Percentiles rank a stretch among this genome's conserved stretches.
Conservation (phyloP, 2,329 filamentous ascomycete genomes). For the Trichoderma asperellum region DNA sequence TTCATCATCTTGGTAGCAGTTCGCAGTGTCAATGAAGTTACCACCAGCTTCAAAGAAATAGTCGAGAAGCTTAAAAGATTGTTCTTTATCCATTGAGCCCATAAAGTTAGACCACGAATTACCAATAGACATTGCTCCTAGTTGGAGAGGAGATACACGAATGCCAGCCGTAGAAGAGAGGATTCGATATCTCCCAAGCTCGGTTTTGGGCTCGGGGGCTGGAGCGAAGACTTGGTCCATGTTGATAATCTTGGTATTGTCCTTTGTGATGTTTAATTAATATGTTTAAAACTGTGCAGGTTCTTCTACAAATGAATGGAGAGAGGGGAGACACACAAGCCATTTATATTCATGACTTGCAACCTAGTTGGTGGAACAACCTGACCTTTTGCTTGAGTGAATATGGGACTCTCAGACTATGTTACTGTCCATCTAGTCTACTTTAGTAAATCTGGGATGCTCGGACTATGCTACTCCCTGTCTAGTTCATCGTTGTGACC, state of each 20-base stretch:
- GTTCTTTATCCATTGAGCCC: slow-evolving; percentile 17
- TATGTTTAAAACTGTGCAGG: neutral
- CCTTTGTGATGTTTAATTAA: neutral
- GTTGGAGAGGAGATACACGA: slow-evolving; percentile 5
- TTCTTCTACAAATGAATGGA: neutral
- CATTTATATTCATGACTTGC: neutral
- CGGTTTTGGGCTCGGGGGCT: slow-evolving; percentile 2
- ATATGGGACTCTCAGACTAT: neutral
- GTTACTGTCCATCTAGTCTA: neutral
- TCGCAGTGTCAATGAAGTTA: slow-evolving; percentile 65
- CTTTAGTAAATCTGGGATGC: neutral
- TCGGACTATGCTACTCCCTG: neutral
- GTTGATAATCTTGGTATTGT: neutral
- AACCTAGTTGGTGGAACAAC: neutral
- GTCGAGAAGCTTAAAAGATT: slow-evolving; percentile 16
- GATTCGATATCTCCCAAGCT: neutral
- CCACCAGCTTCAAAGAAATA: slow-evolving; percentile 48
- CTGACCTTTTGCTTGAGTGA: neutral
- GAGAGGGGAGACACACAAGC: neutral
- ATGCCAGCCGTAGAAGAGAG: slow-evolving; percentile 5
- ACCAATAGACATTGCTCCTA: slow-evolving; percentile 25
- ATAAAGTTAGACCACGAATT: slow-evolving; percentile 7
- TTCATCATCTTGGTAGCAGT: slow-evolving; percentile 54
- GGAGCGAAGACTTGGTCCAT: neutral
- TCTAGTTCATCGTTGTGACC: neutral